Conservation (phyloP, 2,329 filamentous ascomycete genomes). For the Dryadomyces sulphureus region DNA sequence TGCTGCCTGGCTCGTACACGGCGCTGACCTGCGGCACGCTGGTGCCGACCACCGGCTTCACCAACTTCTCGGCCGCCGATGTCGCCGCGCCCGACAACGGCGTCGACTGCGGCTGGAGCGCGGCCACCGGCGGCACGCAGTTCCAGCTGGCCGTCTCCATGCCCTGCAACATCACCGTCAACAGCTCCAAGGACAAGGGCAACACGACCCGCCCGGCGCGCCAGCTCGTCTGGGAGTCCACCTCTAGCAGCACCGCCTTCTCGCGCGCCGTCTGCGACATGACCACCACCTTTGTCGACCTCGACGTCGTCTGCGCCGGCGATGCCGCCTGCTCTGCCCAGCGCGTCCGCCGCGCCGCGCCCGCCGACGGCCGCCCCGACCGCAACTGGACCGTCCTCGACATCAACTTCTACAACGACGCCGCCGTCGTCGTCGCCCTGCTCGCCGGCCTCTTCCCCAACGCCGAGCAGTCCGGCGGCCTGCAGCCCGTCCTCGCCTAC, state of each 20-base stretch:
- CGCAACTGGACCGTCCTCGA: conserved; percentile 6
- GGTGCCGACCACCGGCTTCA: not conserved
- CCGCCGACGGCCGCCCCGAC: not conserved
- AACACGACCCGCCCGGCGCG: conserved; percentile 2
- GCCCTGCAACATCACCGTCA: not conserved
- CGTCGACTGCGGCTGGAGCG: conserved; percentile 3
- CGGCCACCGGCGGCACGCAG: not conserved
- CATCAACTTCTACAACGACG: not conserved
- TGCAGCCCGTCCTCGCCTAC: conserved; percentile 3
- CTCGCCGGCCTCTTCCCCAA: not conserved
- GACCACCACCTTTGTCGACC: conserved; percentile 1
- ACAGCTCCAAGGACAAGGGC: too few species aligned
- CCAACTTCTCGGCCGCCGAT: not conserved
- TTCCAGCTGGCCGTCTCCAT: conserved; percentile 1
- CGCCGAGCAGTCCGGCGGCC: not conserved
- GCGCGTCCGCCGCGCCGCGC: conserved; percentile 1
- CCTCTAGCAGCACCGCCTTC: not conserved
- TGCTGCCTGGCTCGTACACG: conserved; percentile 5
- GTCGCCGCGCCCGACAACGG: not conserved
- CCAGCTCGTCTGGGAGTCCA: conserved; percentile 4
- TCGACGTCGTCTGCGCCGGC: conserved; percentile 1
- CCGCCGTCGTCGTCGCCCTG: not conserved
- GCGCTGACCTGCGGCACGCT: conserved; percentile 1
- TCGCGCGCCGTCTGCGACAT: conserved; percentile 5
- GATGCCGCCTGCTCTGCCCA: conserved; percentile 3